Percentiles rank a stretch among this genome's conserved stretches.
phyloP scores from a whole-genome alignment of 306 rosid species.

The Neltuma alba region DNA sequence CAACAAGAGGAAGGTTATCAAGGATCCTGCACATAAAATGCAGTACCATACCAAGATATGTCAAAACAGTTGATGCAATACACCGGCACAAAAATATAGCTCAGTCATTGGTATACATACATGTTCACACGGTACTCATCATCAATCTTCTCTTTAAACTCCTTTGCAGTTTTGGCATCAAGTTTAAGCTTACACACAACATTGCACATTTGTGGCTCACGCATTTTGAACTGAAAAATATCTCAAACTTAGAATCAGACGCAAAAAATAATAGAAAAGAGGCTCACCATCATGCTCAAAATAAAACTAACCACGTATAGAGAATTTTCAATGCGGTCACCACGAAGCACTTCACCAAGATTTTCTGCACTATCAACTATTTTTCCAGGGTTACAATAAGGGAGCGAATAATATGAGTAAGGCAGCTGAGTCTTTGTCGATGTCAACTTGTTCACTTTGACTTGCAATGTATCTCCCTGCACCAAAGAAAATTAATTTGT shows the following conservation, averaged over 20 bases:
- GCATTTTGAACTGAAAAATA: slow-evolving; percentile 86
- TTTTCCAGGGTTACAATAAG: slow-evolving; percentile 63
- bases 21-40: slow-evolving; percentile 70
- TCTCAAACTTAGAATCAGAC: slow-evolving; percentile 24
- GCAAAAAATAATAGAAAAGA: slow-evolving; percentile 27
- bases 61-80: neutral
- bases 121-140: slow-evolving; percentile 98
- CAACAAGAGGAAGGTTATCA: slow-evolving; percentile 93
- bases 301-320: slow-evolving; percentile 69
- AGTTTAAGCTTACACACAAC: slow-evolving; percentile 58
- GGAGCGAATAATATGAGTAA: slow-evolving; percentile 87
- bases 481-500: slow-evolving; percentile 31
- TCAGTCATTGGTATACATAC: slow-evolving; percentile 48
- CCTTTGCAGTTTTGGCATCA: slow-evolving; percentile 81
- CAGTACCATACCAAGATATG: slow-evolving; percentile 23
- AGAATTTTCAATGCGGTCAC: slow-evolving; percentile 97
- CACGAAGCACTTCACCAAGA: slow-evolving; percentile 98
- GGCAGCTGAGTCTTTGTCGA: slow-evolving; percentile 98
- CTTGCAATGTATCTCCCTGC: slow-evolving; percentile 89
- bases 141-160: slow-evolving; percentile 84
- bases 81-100: neutral
- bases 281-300: neutral
- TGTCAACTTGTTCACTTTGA: slow-evolving; percentile 93
- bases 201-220: slow-evolving; percentile 89
- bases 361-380: slow-evolving; percentile 92